These are phyloP conservation scores for Echium plantagineum DNA, from an alignment of 257 asterid genomes.

Conservation along the genomic window DNA sequence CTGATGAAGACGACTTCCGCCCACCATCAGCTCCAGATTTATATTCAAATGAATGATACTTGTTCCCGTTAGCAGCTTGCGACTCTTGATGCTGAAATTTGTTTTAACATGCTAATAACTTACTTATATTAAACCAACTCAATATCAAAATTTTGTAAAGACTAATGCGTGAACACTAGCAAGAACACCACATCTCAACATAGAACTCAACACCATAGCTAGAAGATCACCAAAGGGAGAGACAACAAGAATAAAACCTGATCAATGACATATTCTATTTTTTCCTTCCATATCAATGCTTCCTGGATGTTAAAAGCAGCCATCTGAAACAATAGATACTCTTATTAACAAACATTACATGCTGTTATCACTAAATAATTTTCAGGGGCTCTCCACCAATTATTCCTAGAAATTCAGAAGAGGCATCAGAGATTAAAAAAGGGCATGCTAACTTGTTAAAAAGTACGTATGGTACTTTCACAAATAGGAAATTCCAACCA, in stretches of 20 bases:
- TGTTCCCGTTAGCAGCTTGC: conserved; percentile 47
- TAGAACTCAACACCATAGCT: neutral
- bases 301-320: conserved; percentile 97
- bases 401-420: neutral
- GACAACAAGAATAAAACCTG: conserved; percentile 36
- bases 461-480: too few species aligned
- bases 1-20: conserved; percentile 67
- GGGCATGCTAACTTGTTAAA: neutral
- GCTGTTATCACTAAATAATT: neutral
- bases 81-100: conserved; percentile 68
- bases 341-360: neutral
- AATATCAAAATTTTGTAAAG: too few species aligned
- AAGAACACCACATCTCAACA: neutral
- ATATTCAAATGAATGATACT: conserved; percentile 59
- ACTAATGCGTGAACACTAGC: neutral
- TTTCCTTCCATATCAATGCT: conserved; percentile 79
- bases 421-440: neutral
- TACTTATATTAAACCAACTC: conserved; percentile 12
- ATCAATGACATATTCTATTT: conserved; percentile 75
- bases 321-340: conserved; percentile 49
- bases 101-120: conserved; percentile 21
- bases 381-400: neutral
- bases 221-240: neutral
- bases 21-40: conserved; percentile 57
- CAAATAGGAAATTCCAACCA: neutral